Percentiles rank a stretch among this genome's conserved stretches.
phyloP scores from a whole-genome alignment of 1,139 yeast genomes.

The Geotrichum phurueaensis region DNA sequence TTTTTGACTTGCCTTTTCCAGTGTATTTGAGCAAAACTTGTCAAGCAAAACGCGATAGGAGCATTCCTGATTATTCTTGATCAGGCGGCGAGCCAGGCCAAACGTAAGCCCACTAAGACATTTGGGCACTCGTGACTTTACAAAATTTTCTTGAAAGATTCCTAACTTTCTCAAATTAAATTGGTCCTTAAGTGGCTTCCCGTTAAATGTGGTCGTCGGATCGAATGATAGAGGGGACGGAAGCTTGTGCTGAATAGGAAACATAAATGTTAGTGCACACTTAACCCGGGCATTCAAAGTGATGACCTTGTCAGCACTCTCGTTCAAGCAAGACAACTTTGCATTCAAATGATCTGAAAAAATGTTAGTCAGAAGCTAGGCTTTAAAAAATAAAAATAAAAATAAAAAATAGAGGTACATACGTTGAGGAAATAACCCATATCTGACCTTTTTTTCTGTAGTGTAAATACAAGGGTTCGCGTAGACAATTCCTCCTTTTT shows the following conservation, averaged over 20 bases:
- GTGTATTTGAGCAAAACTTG: slow-evolving; percentile 22
- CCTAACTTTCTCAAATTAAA: slow-evolving; percentile 10
- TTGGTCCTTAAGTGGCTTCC: background rate
- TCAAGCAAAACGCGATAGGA: slow-evolving; percentile 22
- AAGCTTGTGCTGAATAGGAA: slow-evolving; percentile 15
- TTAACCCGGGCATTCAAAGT: slow-evolving; percentile 7
- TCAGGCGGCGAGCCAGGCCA: slow-evolving; percentile 10
- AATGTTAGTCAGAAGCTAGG: background rate
- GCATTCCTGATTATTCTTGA: slow-evolving; percentile 18
- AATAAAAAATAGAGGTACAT: slow-evolving; percentile 1
- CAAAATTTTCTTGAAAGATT: background rate
- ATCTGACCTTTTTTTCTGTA: slow-evolving; percentile 5
- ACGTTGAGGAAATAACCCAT: slow-evolving; percentile 16
- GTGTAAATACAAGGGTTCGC: slow-evolving; percentile 11
- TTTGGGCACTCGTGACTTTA: slow-evolving; percentile 12
- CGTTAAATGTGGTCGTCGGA: background rate
- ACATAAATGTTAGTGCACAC: slow-evolving; percentile 11
- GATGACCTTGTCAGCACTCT: background rate
- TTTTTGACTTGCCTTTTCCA: slow-evolving; percentile 1
- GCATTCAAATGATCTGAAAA: slow-evolving; percentile 13
- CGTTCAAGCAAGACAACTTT: background rate
- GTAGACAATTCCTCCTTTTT: slow-evolving; percentile 3
- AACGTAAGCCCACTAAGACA: slow-evolving; percentile 13
- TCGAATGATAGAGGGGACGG: slow-evolving; percentile 10
- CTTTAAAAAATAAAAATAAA: background rate